These are phyloP conservation scores for Trichomonascaceae sp. DNA, from an alignment of 1,139 yeast species.

Conservation along the genomic window DNA sequence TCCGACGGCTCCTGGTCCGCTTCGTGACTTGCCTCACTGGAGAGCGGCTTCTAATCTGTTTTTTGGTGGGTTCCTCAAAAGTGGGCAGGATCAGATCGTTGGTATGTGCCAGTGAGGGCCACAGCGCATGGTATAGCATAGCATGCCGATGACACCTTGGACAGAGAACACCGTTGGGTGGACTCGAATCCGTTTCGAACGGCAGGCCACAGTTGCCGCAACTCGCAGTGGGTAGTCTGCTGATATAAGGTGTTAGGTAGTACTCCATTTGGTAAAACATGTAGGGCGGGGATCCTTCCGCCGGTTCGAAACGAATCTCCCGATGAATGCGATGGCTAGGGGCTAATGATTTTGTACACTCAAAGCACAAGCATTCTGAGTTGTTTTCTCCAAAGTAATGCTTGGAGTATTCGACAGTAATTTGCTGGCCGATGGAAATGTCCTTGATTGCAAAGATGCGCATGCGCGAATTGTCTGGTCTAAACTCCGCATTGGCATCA, in stretches of 20 bases:
- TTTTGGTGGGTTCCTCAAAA: no score
- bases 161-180: constrained; percentile 12
- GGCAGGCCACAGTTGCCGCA: constrained; percentile 18
- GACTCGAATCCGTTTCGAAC: constrained; percentile 9
- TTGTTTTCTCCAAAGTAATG: constrained; percentile 33
- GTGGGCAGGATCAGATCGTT: no score
- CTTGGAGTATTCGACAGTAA: constrained; percentile 32
- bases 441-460: constrained; percentile 24
- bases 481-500: constrained; percentile 29
- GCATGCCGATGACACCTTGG: constrained; percentile 24
- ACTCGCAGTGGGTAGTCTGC: constrained; percentile 7
- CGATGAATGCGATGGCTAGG: constrained; percentile 1
- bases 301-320: constrained; percentile 1
- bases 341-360: constrained; percentile 26
- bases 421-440: constrained; percentile 33
- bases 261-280: constrained; percentile 12
- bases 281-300: constrained; percentile 4
- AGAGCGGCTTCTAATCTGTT: no score
- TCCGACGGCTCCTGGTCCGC: no score
- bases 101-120: constrained; percentile 22
- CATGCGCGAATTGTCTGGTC: constrained; percentile 21
- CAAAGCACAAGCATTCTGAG: constrained; percentile 32
- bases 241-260: constrained; percentile 9
- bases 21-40: no score
- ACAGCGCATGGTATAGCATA: constrained; percentile 15